These are phyloP conservation scores for Neurospora pannonica DNA, from an alignment of 495 filamentous ascomycete species.

Conservation along the genomic window DNA sequence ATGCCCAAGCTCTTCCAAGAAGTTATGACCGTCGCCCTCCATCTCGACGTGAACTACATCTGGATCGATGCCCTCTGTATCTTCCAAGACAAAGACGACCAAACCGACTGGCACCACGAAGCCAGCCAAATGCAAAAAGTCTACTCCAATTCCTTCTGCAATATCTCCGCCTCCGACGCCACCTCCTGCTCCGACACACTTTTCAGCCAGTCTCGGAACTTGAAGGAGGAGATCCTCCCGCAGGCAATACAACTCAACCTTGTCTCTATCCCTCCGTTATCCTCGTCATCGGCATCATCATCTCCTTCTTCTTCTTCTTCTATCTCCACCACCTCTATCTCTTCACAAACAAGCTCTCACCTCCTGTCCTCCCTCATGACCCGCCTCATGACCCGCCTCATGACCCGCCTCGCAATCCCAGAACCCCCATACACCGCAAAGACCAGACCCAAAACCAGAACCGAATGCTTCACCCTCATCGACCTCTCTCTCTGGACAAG, in stretches of 20 bases:
- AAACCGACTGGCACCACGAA: neutral
- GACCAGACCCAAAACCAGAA: neutral
- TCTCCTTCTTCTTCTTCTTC: too few species aligned
- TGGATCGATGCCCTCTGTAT: conserved; percentile 18
- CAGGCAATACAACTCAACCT: neutral
- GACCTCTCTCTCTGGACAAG: neutral
- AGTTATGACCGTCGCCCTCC: neutral
- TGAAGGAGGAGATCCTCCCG: neutral
- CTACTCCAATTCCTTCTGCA: conserved; percentile 1
- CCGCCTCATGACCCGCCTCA: neutral
- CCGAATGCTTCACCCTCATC: neutral
- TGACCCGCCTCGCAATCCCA: neutral
- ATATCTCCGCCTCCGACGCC: neutral
- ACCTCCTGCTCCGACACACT: neutral
- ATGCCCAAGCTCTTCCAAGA: conserved; percentile 1
- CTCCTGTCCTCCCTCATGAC: neutral
- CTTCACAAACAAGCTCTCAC: neutral
- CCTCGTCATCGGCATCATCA: too few species aligned
- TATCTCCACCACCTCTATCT: too few species aligned
- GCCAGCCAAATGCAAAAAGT: neutral
- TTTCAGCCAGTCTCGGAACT: neutral
- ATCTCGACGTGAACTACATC: conserved; percentile 9
- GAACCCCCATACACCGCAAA: neutral
- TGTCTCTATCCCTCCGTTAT: too few species aligned
- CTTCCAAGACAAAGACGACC: neutral